These are phyloP conservation scores for Neofusicoccum laricinum DNA, from an alignment of 2,329 filamentous ascomycete species.

Conservation along the genomic window DNA sequence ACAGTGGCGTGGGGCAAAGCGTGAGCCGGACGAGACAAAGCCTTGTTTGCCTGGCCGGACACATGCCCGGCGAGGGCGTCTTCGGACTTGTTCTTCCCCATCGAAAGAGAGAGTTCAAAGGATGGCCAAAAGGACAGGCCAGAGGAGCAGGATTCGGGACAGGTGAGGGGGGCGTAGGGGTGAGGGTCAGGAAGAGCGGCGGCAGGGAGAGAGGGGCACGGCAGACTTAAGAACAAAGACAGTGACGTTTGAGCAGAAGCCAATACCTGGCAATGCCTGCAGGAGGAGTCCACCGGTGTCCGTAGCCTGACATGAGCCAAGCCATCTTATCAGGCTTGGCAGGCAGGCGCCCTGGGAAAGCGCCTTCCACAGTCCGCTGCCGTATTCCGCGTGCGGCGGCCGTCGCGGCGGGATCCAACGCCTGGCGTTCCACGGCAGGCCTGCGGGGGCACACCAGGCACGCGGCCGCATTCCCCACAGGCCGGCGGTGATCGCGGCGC, in stretches of 20 bases:
- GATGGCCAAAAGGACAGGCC: background rate
- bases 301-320: background rate
- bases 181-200: background rate
- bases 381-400: too few relatives aligned
- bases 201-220: background rate
- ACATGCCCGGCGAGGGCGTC: constrained; percentile 33
- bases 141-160: background rate
- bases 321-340: background rate
- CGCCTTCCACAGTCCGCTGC: background rate
- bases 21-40: constrained; percentile 61
- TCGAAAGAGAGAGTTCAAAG: too few relatives aligned
- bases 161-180: background rate
- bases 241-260: too few relatives aligned
- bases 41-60: constrained; percentile 49
- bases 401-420: background rate
- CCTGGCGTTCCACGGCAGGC: background rate
- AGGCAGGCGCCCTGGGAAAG: background rate
- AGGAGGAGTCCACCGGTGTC: background rate
- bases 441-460: background rate
- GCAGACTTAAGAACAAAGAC: too few relatives aligned
- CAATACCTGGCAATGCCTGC: constrained; percentile 9
- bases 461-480: too few relatives aligned
- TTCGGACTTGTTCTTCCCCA: background rate
- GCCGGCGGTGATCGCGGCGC: too few relatives aligned
- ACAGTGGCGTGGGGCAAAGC: constrained; percentile 54